These are phyloP conservation scores for Boletus rex-veris DNA, from an alignment of 768 basidiomycete species.

Conservation along the genomic window DNA sequence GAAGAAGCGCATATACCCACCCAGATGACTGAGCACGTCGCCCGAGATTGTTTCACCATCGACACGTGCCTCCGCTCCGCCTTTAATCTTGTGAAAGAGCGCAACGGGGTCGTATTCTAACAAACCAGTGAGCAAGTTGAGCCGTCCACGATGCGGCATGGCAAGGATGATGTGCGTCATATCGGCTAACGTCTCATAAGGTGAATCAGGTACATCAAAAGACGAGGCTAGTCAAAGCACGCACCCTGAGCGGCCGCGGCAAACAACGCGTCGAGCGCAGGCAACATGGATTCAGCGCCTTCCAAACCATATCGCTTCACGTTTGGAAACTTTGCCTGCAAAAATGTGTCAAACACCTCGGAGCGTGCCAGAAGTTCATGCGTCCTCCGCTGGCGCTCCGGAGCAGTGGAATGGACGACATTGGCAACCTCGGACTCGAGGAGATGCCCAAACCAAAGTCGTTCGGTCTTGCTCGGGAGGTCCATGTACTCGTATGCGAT, in stretches of 20 bases:
- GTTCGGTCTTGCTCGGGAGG: conserved; percentile 78
- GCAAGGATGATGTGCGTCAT: conserved; percentile 71
- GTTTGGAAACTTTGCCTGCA: conserved; percentile 88
- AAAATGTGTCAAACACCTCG: conserved; percentile 81
- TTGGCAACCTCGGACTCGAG: conserved; percentile 54
- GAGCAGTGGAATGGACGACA: conserved; percentile 29
- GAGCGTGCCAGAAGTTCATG: conserved; percentile 68
- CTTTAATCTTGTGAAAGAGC: conserved; percentile 85
- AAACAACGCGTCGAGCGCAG: conserved; percentile 79
- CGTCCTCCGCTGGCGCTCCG: conserved; percentile 49
- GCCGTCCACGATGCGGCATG: conserved; percentile 86
- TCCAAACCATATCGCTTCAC: conserved; percentile 85
- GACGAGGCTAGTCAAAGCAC: neutral
- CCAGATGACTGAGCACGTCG: conserved; percentile 85
- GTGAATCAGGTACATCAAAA: neutral
- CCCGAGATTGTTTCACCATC: conserved; percentile 67
- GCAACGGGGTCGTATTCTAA: conserved; percentile 63
- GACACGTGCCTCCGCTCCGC: conserved; percentile 60
- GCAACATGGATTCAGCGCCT: conserved; percentile 92
- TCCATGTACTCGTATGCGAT: conserved; percentile 95
- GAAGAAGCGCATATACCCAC: conserved; percentile 35
- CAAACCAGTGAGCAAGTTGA: conserved; percentile 81
- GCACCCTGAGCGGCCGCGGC: conserved; percentile 57
- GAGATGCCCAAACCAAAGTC: conserved; percentile 84
- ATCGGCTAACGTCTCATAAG: conserved; percentile 43